Percentiles rank a stretch among this genome's conserved stretches.
Conservation (phyloP, 169 alveolate species). For the Miamiensis avidus region DNA sequence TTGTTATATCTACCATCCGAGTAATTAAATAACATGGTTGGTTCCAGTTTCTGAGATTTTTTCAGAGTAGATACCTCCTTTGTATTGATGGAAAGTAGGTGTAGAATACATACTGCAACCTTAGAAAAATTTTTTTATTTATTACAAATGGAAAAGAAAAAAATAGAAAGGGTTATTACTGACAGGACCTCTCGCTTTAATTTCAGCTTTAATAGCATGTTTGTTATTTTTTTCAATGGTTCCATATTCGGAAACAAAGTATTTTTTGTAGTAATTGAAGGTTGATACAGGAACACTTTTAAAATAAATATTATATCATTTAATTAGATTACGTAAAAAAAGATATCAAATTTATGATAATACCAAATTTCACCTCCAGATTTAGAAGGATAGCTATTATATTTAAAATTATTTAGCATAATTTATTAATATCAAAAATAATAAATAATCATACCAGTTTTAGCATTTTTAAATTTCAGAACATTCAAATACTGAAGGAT, state of each 20-base stretch:
- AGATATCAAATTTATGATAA: neutral
- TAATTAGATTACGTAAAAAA: no score
- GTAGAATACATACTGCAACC: conserved; percentile 75
- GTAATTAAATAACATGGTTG: conserved; percentile 85
- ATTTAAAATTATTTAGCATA: neutral
- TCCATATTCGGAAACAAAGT: conserved; percentile 38
- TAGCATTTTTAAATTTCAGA: conserved; percentile 54
- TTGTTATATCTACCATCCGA: conserved; percentile 90
- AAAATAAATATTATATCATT: no score
- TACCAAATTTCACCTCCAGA: conserved; percentile 18
- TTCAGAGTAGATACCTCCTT: conserved; percentile 72
- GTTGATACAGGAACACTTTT: neutral
- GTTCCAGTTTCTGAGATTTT: conserved; percentile 9
- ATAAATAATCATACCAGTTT: conserved; percentile 39
- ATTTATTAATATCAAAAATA: neutral
- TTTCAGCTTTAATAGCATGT: conserved; percentile 66
- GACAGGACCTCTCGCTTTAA: conserved; percentile 76
- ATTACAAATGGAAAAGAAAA: no score
- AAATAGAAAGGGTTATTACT: no score
- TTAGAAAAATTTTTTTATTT: no score
- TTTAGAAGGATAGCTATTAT: conserved; percentile 4
- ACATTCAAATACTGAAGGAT: conserved; percentile 43
- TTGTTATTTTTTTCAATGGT: conserved; percentile 60
- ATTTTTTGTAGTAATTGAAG: neutral
- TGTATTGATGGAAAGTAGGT: conserved; percentile 55